Evolutionary conservation across 2,329 filamentous ascomycete species (phyloP).

Genomic region (Akanthomyces dipterigenus): DNA sequence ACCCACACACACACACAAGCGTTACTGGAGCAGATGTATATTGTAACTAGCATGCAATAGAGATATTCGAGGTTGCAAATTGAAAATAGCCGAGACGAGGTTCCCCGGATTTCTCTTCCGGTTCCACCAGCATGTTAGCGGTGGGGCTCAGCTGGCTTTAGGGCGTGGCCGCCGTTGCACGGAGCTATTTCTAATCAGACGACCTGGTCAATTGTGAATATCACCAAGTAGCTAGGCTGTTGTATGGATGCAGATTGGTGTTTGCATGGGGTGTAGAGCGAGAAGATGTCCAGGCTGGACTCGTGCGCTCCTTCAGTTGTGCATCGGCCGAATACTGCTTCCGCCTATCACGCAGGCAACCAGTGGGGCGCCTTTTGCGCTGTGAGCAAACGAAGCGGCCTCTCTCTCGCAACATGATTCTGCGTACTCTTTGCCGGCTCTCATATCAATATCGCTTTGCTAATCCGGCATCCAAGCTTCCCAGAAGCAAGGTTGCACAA

Average conservation of each 20-base stretch:
- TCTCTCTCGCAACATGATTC: not conserved
- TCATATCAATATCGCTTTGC: not conserved
- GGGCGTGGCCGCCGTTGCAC: constrained; percentile 5
- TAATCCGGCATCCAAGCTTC: not conserved
- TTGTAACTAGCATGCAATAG: not conserved
- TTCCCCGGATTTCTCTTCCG: constrained; percentile 9
- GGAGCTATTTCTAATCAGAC: not conserved
- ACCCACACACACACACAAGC: constrained; percentile 6
- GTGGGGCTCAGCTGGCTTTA: constrained; percentile 2
- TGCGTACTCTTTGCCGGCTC: too few species aligned
- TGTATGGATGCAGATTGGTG: not conserved
- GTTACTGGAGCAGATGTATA: not conserved
- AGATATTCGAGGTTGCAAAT: not conserved
- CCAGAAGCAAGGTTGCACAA: not conserved
- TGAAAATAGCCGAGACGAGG: constrained; percentile 1
- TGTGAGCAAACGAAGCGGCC: not conserved
- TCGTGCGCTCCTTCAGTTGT: not conserved
- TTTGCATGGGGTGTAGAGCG: not conserved
- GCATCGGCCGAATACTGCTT: constrained; percentile 5
- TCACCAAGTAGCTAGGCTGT: not conserved
- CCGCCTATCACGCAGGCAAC: not conserved
- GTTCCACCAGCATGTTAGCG: constrained; percentile 10
- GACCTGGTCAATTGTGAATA: not conserved
- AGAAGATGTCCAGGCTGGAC: not conserved
- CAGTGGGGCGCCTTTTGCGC: not conserved